A percentile compares a stretch with the other conserved stretches of the same genome.
Evolutionary conservation across 2,329 filamentous ascomycete genomes (phyloP).

Genomic region (Parastagonospora nodorum): DNA sequence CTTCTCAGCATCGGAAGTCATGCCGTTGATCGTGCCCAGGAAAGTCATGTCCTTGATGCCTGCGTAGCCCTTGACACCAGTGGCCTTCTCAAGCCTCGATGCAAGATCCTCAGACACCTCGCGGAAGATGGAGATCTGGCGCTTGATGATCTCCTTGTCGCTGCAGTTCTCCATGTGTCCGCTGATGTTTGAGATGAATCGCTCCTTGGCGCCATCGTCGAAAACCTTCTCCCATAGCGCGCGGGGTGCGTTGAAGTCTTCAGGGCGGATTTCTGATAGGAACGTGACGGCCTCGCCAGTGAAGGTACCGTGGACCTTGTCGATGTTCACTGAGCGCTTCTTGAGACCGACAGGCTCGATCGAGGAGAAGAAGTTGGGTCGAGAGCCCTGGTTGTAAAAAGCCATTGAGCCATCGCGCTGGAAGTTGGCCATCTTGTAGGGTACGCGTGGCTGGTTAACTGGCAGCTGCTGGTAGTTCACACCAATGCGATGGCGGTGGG

Average conservation of each 20-base stretch:
- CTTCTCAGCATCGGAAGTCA: slow-evolving; percentile 56
- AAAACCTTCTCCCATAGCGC: slow-evolving; percentile 66
- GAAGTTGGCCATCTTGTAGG: slow-evolving; percentile 66
- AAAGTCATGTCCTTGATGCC: slow-evolving; percentile 62
- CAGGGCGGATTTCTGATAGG: slow-evolving; percentile 57
- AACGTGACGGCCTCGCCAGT: slow-evolving; percentile 55
- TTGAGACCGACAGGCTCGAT: slow-evolving; percentile 58
- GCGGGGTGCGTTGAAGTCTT: slow-evolving; percentile 62
- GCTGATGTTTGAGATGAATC: slow-evolving; percentile 64
- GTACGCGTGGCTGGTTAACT: slow-evolving; percentile 58
- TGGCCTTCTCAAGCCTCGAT: slow-evolving; percentile 64
- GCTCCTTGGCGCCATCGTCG: slow-evolving; percentile 61
- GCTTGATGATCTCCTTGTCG: slow-evolving; percentile 65
- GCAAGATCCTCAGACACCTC: slow-evolving; percentile 66
- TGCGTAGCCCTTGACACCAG: slow-evolving; percentile 64
- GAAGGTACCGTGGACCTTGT: slow-evolving; percentile 59
- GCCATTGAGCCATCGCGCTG: slow-evolving; percentile 76
- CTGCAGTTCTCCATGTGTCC: slow-evolving; percentile 66
- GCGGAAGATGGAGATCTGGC: slow-evolving; percentile 68
- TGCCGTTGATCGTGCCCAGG: slow-evolving; percentile 66
- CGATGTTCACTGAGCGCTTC: slow-evolving; percentile 52
- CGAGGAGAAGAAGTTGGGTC: slow-evolving; percentile 62
- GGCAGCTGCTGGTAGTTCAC: slow-evolving; percentile 65
- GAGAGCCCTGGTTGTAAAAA: slow-evolving; percentile 66
- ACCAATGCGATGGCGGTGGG: slow-evolving; percentile 62